Evolutionary conservation across 2,329 filamentous ascomycete species (phyloP).

Genomic region (Dactylellina parvicollis): DNA sequence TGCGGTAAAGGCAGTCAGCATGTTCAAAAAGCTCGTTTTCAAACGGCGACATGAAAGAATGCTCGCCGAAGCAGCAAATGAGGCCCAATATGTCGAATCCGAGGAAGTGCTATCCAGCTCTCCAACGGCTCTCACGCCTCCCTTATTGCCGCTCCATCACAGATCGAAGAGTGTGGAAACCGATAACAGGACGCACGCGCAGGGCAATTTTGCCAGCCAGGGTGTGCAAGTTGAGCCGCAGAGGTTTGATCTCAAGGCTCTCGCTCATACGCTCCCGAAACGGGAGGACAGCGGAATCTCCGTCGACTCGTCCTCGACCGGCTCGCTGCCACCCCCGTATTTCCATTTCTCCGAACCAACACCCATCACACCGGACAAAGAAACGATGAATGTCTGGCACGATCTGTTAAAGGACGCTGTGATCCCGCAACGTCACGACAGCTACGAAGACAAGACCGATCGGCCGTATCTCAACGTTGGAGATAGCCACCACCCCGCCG

Average conservation of each 20-base stretch:
- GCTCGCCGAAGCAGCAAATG: slow-evolving; percentile 22
- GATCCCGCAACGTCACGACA: slow-evolving; percentile 59
- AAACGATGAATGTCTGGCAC: slow-evolving; percentile 70
- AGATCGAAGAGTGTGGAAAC: slow-evolving; percentile 66
- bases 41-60: slow-evolving; percentile 54
- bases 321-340: slow-evolving; percentile 58
- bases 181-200: slow-evolving; percentile 65
- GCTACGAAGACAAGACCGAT: slow-evolving; percentile 53
- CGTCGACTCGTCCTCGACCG: background rate
- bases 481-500: slow-evolving; percentile 60
- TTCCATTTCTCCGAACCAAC: slow-evolving; percentile 60
- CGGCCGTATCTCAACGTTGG: slow-evolving; percentile 60
- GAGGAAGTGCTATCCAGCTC: slow-evolving; percentile 40
- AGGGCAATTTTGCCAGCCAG: slow-evolving; percentile 66
- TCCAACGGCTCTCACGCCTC: slow-evolving; percentile 28
- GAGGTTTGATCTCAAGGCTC: slow-evolving; percentile 53
- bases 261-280: slow-evolving; percentile 53
- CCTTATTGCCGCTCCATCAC: slow-evolving; percentile 27
- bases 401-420: slow-evolving; percentile 75
- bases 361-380: slow-evolving; percentile 61
- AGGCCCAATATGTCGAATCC: slow-evolving; percentile 13
- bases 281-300: slow-evolving; percentile 55
- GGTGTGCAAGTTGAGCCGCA: slow-evolving; percentile 66
- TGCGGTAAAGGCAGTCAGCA: slow-evolving; percentile 88
- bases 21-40: slow-evolving; percentile 73